phyloP scores from a whole-genome alignment of 176 grass and related monocot genomes.

The Hordeum marinum region DNA sequence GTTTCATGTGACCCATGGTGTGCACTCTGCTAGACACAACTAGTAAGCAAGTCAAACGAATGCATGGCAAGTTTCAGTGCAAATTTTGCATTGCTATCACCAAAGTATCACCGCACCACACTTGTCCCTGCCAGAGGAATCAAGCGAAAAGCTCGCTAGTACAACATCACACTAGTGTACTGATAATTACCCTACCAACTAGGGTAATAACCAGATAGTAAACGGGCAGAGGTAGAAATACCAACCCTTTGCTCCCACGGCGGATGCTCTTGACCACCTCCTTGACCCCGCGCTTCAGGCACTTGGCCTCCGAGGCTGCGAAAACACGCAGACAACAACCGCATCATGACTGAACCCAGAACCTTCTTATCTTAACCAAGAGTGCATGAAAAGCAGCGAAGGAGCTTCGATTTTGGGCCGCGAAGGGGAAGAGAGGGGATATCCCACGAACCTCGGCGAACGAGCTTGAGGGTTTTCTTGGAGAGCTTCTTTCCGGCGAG shows the following conservation, averaged over 20 bases:
- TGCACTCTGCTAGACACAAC: not conserved
- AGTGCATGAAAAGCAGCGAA: too few relatives aligned
- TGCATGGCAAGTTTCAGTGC: not conserved
- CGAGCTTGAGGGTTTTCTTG: slow-evolving; percentile 90
- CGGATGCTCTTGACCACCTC: slow-evolving; percentile 98
- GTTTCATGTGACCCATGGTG: not conserved
- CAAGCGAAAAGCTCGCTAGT: not conserved
- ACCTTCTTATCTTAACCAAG: too few relatives aligned
- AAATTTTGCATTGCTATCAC: not conserved
- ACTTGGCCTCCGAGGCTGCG: slow-evolving; percentile 83
- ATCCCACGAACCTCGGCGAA: slow-evolving; percentile 46
- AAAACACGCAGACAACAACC: not conserved
- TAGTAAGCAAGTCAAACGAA: not conserved
- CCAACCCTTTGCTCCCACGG: slow-evolving; percentile 73
- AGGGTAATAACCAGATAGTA: not conserved
- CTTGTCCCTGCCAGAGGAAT: not conserved
- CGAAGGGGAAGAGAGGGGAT: not conserved
- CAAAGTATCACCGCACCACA: not conserved
- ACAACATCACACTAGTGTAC: not conserved
- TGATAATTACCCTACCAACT: not conserved
- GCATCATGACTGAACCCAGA: not conserved
- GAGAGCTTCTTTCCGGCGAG: slow-evolving; percentile 75
- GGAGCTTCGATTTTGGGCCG: too few relatives aligned
- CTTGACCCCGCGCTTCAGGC: slow-evolving; percentile 90
- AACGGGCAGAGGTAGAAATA: not conserved